phyloP scores from a whole-genome alignment of 805 yeast species.

The Zygotorulaspora sp. region DNA sequence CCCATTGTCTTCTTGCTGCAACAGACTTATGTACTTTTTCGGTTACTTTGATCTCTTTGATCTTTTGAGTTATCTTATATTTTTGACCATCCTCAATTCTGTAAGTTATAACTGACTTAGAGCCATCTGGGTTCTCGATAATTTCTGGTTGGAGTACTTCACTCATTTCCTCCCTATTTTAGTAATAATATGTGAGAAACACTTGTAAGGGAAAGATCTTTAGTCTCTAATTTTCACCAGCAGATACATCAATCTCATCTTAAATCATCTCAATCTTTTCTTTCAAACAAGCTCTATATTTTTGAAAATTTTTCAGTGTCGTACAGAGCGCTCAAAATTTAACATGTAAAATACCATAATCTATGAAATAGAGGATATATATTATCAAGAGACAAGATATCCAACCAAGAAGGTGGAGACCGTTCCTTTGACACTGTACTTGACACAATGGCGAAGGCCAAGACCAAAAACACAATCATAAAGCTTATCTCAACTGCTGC shows the following conservation, averaged over 20 bases:
- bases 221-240: too few species aligned
- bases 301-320: conserved; percentile 11
- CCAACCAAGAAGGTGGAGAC: too few species aligned
- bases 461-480: conserved; percentile 75
- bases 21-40: conserved; percentile 81
- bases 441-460: conserved; percentile 44
- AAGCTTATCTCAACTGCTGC: conserved; percentile 84
- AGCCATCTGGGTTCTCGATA: conserved; percentile 77
- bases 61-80: conserved; percentile 80
- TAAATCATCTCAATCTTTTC: too few species aligned
- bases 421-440: too few species aligned
- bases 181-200: too few species aligned
- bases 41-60: conserved; percentile 68
- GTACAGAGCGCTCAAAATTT: neutral
- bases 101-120: conserved; percentile 80
- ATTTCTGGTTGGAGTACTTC: conserved; percentile 71
- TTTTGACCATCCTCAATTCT: conserved; percentile 75
- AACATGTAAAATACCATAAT: too few species aligned
- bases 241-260: too few species aligned
- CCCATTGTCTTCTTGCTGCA: conserved; percentile 86
- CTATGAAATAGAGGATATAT: too few species aligned
- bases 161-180: conserved; percentile 43
- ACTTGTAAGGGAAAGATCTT: too few species aligned
- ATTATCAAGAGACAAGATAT: too few species aligned
- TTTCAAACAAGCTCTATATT: too few species aligned